Base-by-base conservation (phyloP, 1,284 basidiomycete species). In the Rhodotorula sp. region DNA sequence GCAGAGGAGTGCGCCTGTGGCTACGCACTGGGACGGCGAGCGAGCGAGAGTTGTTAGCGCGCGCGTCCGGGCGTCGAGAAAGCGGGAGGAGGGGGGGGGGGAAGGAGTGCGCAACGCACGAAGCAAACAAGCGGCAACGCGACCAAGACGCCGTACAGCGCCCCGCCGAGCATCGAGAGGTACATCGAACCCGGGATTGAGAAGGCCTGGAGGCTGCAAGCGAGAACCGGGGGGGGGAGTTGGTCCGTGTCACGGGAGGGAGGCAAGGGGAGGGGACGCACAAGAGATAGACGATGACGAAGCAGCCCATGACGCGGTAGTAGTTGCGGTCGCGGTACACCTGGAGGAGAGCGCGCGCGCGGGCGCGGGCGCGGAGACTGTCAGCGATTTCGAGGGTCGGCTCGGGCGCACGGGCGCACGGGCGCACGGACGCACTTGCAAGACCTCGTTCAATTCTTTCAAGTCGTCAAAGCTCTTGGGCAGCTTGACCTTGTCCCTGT, bases 121-220 rank as follows among this genome's bases (percentile, higher is more conserved):
- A 89, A 85, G 77, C 94, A 98, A 10, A 91, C 91, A n/a, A 98
- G 84, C 1, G 92, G 89, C 2, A 98, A 85, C 0, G 94, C 94
- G 11, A 89, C 81, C 1, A 91, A 82, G n/a, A 96, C 89, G 47
- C 95, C 94, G 87, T 94, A 99, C 10, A 98, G 89, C 0, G 95
- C 95, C 44, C 95, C 95, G 20, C 91, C 94, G 13, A 98, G 87
- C 78, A 98, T 97, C 61, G 92, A 93, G 69, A 99, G 87, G 80
- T 99, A 99, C 94, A 98, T 98, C 30, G 92, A 95, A 0, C 95
- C 95, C 0, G 95, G 95, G 9, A 99, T 85, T 3, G 92, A 94
- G 81, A 98, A 99, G 0, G 94, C 92, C 83, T 99, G 95, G 7
- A 98, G 85, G 81, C 92, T 94, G 79, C 24, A n/a, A n/a, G 59